Evolutionary conservation across 441 rosid genomes (phyloP), one percentile per base, ranked within the genome.

Genomic region (Eutrema salsugineum): DNA sequence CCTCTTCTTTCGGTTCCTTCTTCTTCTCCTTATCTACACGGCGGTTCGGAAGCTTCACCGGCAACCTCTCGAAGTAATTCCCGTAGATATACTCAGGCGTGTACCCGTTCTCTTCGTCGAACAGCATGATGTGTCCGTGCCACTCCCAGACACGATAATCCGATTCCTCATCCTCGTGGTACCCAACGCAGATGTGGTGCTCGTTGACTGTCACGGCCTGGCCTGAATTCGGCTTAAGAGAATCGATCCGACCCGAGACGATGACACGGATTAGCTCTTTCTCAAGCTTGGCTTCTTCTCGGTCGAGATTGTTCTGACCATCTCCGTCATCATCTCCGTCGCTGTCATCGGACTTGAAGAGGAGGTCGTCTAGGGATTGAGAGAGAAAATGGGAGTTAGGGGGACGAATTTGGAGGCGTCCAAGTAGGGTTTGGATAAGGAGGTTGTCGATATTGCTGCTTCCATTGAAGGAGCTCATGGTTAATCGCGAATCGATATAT

Each of bases 81-180:
- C 98, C 99, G 48, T 95, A 95, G 9, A 95, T 91, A 71, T 93
- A 95, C 88, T 93, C 99, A 1, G 98, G 97, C 0, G 83, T 75
- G 14, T 83, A 92, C 24, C 94, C 99, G 48, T 88, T 79, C 63
- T 89, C 96, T 60, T 92, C 99, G 38, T 92, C 94, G 59, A 90
- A 92, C 70, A 92, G 61, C 99, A 92, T 86, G 24, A 94, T 90
- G 69, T 94, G 98, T 0, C 97, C 99, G 28, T 94, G 99, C 97
- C 99, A 94, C 83, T 94, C 99, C 99, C 99, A 94, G 3, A 90
- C 93, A 65, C 98, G 87, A 77, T 87, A 89, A 64, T 87, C 96
- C 24, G 93, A 87, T 6, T 82, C 97, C 20, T 78, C 77, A 39
- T 92, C 99, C 77, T 92, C 83, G 17, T 85, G 90, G 68, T 71